phyloP scores from a whole-genome alignment of 1,284 basidiomycete genomes.

The Apiotrichum laibachii region DNA sequence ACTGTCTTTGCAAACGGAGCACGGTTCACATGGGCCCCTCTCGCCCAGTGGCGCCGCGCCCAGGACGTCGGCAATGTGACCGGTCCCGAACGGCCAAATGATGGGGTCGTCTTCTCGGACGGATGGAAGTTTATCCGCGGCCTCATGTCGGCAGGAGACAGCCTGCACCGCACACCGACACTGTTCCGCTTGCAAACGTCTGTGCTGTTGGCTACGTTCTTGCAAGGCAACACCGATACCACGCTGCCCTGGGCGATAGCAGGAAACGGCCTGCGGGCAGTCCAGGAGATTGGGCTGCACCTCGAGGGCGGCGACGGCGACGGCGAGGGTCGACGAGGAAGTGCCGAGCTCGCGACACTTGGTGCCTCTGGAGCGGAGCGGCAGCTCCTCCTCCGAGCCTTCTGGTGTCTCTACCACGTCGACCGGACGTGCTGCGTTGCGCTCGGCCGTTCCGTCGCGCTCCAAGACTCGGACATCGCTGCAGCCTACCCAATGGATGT shows the following conservation, averaged over 20 bases:
- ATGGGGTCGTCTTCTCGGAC: constrained; percentile 53
- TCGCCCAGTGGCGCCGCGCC: constrained; percentile 1
- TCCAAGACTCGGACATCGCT: constrained; percentile 80
- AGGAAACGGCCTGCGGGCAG: constrained; percentile 66
- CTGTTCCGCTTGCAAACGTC: constrained; percentile 70
- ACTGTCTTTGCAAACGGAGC: constrained; percentile 71
- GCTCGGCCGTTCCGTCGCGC: constrained; percentile 14
- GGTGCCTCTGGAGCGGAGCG: constrained; percentile 38
- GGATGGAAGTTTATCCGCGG: constrained; percentile 74
- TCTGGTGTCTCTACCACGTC: constrained; percentile 55
- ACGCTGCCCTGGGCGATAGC: constrained; percentile 68
- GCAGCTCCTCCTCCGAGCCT: constrained; percentile 46
- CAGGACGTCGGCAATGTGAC: constrained; percentile 30
- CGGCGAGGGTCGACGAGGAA: not conserved
- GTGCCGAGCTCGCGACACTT: not conserved
- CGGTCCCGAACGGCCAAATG: constrained; percentile 27
- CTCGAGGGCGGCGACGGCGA: constrained; percentile 58
- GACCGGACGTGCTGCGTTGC: constrained; percentile 54
- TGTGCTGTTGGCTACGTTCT: constrained; percentile 47
- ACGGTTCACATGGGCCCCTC: constrained; percentile 58
- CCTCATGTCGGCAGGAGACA: constrained; percentile 58
- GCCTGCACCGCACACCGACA: constrained; percentile 58
- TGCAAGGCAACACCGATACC: constrained; percentile 61
- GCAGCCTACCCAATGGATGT: constrained; percentile 67
- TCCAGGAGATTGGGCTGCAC: constrained; percentile 51